Conservation (phyloP, 2,329 filamentous ascomycete genomes). For the Trichoderma afroharzianum region DNA sequence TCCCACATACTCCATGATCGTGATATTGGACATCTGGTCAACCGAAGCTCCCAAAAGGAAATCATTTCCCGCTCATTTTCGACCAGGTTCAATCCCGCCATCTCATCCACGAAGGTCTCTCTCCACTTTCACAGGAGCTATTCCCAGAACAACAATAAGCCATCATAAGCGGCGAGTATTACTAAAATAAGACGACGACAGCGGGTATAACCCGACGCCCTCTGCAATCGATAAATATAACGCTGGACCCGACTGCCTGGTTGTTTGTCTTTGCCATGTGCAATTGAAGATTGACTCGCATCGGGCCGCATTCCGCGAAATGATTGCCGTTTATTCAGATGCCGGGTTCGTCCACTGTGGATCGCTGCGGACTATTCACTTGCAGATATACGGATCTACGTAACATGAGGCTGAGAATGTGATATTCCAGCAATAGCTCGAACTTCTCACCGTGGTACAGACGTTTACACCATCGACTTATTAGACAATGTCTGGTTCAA, state of each 20-base stretch:
- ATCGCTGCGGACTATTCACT: neutral
- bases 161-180: neutral
- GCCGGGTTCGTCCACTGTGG: neutral
- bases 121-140: neutral
- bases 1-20: neutral
- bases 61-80: neutral
- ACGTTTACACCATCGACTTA: neutral
- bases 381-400: neutral
- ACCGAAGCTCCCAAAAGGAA: neutral
- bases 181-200: neutral
- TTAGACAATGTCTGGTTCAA: neutral
- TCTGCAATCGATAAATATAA: neutral
- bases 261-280: neutral
- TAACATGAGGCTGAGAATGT: neutral
- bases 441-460: neutral
- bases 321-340: neutral
- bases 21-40: neutral
- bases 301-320: neutral
- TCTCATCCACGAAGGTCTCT: neutral
- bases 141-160: neutral
- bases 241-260: neutral
- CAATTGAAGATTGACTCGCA: neutral
- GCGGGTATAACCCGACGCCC: neutral
- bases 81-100: neutral
- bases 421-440: neutral